Conservation (phyloP, 345 rosid species). For the Rhodamnia argentea region DNA sequence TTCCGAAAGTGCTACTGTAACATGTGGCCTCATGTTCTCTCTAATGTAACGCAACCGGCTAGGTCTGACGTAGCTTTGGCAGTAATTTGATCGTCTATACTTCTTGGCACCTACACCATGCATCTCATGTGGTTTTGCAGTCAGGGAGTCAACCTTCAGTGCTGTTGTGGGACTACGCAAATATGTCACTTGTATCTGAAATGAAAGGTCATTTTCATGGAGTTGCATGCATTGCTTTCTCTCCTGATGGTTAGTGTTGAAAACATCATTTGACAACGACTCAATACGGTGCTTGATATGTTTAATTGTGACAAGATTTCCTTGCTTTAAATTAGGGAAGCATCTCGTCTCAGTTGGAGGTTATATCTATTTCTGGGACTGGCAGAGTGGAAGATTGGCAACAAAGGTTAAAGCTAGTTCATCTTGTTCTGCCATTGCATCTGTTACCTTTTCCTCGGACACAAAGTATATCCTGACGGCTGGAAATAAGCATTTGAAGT, state of each 20-base stretch:
- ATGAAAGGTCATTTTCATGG: constrained; percentile 71
- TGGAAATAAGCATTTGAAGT: constrained; percentile 71
- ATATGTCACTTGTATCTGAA: constrained; percentile 41
- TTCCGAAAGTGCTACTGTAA: neutral
- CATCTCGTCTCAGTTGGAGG: constrained; percentile 74
- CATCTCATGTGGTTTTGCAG: constrained; percentile 32
- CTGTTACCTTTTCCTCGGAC: constrained; percentile 58
- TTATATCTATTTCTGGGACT: constrained; percentile 75
- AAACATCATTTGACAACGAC: neutral
- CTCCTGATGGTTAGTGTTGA: constrained; percentile 58
- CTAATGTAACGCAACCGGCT: neutral
- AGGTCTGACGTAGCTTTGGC: neutral
- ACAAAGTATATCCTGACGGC: constrained; percentile 62
- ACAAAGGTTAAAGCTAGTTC: constrained; percentile 70
- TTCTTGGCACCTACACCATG: neutral
- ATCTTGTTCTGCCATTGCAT: constrained; percentile 37
- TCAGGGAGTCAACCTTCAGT: constrained; percentile 68
- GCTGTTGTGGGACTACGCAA: constrained; percentile 58
- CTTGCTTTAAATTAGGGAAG: constrained; percentile 31
- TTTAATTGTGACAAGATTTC: neutral
- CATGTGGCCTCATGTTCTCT: neutral
- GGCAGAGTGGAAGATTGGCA: constrained; percentile 44
- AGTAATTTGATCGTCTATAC: neutral
- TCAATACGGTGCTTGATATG: neutral
- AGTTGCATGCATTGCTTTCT: constrained; percentile 66